These are phyloP conservation scores for Sphagnum contortum DNA, from an alignment of 225 moss, liverwort and hornwort species.

Conservation along the genomic window DNA sequence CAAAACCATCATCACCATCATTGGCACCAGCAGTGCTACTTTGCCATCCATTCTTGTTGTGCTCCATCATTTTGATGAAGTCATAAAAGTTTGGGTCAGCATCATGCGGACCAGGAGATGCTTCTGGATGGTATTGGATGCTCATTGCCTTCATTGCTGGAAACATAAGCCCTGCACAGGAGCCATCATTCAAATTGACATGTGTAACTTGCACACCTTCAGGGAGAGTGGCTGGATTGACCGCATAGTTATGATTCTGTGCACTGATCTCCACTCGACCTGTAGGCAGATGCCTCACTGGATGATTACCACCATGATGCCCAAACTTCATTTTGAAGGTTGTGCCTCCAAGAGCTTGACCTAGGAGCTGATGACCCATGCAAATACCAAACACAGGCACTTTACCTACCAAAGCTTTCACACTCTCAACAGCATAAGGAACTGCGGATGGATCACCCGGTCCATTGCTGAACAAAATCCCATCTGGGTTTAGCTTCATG, in stretches of 20 bases:
- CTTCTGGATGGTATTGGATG: conserved; percentile 98
- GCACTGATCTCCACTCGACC: conserved; percentile 96
- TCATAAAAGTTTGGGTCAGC: conserved; percentile 74
- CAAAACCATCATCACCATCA: too few relatives aligned
- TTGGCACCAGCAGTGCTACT: too few relatives aligned
- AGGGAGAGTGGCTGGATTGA: conserved; percentile 79
- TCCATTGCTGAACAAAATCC: conserved; percentile 93
- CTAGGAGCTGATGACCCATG: conserved; percentile 98
- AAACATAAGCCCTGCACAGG: conserved; percentile 84
- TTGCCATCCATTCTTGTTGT: too few relatives aligned
- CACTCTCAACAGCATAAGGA: conserved; percentile 84
- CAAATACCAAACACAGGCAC: conserved; percentile 95
- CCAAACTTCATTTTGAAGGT: conserved; percentile 99
- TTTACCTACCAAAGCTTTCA: conserved; percentile 70
- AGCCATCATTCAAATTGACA: conserved; percentile 86
- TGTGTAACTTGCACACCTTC: conserved; percentile 86
- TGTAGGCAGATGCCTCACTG: conserved; percentile 80
- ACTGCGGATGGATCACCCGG: conserved; percentile 97
- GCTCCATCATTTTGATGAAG: conserved; percentile 88
- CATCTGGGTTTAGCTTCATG: conserved; percentile 82
- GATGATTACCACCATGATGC: conserved; percentile 97
- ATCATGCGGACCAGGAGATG: conserved; percentile 96
- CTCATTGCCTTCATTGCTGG: conserved; percentile 97
- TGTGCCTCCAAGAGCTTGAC: conserved; percentile 84
- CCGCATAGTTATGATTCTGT: conserved; percentile 99